Percentiles rank a stretch among this genome's conserved stretches.
Evolutionary conservation across 192 early-diverging fungal genomes (phyloP).

Genomic region (Coemansia sp.): DNA sequence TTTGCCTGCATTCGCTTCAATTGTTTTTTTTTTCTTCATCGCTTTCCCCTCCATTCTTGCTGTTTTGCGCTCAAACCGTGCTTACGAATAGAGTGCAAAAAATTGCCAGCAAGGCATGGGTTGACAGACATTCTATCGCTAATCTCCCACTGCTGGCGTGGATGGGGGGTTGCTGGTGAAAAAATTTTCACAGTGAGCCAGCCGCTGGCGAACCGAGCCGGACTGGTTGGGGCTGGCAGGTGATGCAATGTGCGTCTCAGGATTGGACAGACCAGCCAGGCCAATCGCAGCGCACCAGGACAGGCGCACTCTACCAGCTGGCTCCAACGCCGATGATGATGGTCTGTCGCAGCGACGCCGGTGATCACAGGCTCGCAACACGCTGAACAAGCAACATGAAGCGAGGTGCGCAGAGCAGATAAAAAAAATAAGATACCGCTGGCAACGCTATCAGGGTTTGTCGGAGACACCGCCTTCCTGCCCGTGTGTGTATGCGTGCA

Average conservation of each 20-base stretch:
- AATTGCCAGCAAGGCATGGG: background rate
- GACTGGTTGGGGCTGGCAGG: background rate
- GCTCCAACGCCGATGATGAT: background rate
- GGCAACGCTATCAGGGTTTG: too few relatives aligned
- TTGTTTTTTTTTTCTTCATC: background rate
- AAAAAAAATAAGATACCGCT: too few relatives aligned
- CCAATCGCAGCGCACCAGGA: background rate
- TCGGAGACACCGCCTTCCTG: too few relatives aligned
- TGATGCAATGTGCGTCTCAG: background rate
- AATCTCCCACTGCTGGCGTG: background rate
- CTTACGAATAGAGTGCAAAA: background rate
- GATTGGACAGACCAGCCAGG: background rate
- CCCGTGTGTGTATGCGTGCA: too few relatives aligned
- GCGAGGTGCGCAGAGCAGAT: too few relatives aligned
- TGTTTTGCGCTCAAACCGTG: slow-evolving; percentile 1
- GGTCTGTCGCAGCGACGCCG: background rate
- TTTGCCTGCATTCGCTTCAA: background rate
- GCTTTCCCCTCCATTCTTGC: slow-evolving; percentile 3
- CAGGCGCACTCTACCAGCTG: background rate
- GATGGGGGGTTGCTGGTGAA: slow-evolving; percentile 7
- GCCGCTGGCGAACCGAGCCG: background rate
- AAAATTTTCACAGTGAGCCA: slow-evolving; percentile 6
- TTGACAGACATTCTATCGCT: background rate
- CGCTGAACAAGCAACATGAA: too few relatives aligned
- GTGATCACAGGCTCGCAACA: too few relatives aligned